phyloP scores from a whole-genome alignment of 2,329 filamentous ascomycete genomes.

The Graphium sp. region DNA sequence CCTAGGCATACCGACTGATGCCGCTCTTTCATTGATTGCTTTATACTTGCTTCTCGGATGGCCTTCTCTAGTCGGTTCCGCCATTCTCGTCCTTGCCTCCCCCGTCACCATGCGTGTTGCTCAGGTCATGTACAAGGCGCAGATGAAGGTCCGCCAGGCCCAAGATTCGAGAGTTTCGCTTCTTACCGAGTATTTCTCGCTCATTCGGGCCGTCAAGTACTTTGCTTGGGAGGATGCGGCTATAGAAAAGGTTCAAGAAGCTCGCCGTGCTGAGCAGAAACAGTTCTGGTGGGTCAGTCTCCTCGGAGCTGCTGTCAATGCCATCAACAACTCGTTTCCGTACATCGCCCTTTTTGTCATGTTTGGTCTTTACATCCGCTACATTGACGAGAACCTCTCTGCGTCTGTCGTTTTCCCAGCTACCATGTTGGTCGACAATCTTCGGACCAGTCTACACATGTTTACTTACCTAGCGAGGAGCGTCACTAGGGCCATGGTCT shows the following conservation, averaged over 20 bases:
- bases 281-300: slow-evolving; percentile 35
- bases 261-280: slow-evolving; percentile 32
- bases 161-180: slow-evolving; percentile 40
- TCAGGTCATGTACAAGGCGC: slow-evolving; percentile 28
- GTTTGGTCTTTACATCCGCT: slow-evolving; percentile 32
- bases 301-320: slow-evolving; percentile 25
- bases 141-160: slow-evolving; percentile 33
- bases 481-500: slow-evolving; percentile 24
- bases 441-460: slow-evolving; percentile 27
- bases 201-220: slow-evolving; percentile 42
- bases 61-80: slow-evolving; percentile 33
- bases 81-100: slow-evolving; percentile 25
- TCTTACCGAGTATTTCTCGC: slow-evolving; percentile 38
- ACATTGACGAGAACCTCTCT: slow-evolving; percentile 27
- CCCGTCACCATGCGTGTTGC: slow-evolving; percentile 33
- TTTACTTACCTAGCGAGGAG: slow-evolving; percentile 13
- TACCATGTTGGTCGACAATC: slow-evolving; percentile 31
- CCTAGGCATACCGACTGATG: too few species aligned
- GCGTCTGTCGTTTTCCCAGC: slow-evolving; percentile 42
- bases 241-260: slow-evolving; percentile 28
- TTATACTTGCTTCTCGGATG: slow-evolving; percentile 39
- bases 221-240: slow-evolving; percentile 42
- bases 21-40: too few species aligned
- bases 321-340: slow-evolving; percentile 33
- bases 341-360: slow-evolving; percentile 33